phyloP scores from a whole-genome alignment of 768 basidiomycete species.

The Suillus cothurnatus region DNA sequence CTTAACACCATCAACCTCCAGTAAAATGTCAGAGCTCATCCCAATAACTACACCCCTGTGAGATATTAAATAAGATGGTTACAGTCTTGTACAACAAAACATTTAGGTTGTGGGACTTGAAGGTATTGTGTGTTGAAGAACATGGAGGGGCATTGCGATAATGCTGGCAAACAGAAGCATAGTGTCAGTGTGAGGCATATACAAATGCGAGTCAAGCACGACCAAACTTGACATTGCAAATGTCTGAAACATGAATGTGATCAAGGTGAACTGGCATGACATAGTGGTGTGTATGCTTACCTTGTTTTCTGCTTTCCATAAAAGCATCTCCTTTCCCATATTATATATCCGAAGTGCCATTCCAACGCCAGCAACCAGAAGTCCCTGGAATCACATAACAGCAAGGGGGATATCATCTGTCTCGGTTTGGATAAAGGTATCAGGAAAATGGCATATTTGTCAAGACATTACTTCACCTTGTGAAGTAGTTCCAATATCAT shows the following conservation, averaged over 20 bases:
- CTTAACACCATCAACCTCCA: too few species aligned
- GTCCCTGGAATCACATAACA: slow-evolving; percentile 90
- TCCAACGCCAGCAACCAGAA: slow-evolving; percentile 88
- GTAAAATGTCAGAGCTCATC: too few species aligned
- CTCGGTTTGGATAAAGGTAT: slow-evolving; percentile 68
- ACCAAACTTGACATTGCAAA: too few species aligned
- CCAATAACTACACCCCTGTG: too few species aligned
- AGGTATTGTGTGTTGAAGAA: too few species aligned
- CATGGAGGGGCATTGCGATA: too few species aligned
- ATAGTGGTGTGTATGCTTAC: slow-evolving; percentile 41
- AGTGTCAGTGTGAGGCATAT: too few species aligned
- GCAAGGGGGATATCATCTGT: slow-evolving; percentile 92
- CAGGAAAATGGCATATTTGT: not conserved
- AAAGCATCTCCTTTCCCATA: slow-evolving; percentile 95
- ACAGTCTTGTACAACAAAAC: too few species aligned
- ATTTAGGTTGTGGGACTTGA: too few species aligned
- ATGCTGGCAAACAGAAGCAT: too few species aligned
- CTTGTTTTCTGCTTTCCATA: slow-evolving; percentile 97
- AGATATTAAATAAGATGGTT: too few species aligned
- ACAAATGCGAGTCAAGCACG: too few species aligned
- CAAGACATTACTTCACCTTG: slow-evolving; percentile 54
- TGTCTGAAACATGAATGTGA: slow-evolving; percentile 45
- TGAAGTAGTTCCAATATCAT: slow-evolving; percentile 82
- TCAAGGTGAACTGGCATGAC: not conserved
- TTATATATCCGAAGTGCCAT: slow-evolving; percentile 93